phyloP scores from a whole-genome alignment of 2,329 filamentous ascomycete species.

The Phaeoacremonium minimum region DNA sequence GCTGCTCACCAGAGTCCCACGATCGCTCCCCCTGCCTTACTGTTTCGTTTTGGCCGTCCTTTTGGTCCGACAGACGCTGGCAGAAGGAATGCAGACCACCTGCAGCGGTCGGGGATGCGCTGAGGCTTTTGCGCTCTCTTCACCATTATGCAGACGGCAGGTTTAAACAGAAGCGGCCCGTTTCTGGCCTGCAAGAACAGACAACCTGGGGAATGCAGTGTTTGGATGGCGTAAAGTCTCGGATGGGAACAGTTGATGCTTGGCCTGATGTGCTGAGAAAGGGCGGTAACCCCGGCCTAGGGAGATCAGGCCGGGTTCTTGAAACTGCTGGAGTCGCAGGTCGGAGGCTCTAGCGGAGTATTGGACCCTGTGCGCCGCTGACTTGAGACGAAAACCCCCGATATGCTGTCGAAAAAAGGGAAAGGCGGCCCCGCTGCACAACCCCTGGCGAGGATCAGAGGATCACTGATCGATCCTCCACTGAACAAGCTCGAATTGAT shows the following conservation, averaged over 20 bases:
- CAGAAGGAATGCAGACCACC: neutral
- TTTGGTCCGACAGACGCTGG: neutral
- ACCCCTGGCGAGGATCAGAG: too few relatives aligned
- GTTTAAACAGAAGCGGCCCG: neutral
- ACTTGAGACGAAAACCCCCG: neutral
- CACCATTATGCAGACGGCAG: neutral
- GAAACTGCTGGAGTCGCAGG: neutral
- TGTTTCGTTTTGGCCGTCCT: neutral
- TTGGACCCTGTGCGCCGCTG: neutral
- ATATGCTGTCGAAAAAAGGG: too few relatives aligned
- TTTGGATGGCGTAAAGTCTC: too few relatives aligned
- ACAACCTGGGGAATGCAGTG: neutral
- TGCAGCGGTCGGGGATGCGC: neutral
- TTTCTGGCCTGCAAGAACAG: neutral
- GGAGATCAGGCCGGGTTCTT: neutral
- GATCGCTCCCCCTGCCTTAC: neutral
- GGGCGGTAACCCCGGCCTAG: too few relatives aligned
- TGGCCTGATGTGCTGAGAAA: too few relatives aligned
- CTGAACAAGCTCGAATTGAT: too few relatives aligned
- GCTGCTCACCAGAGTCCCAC: neutral
- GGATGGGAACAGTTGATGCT: too few relatives aligned
- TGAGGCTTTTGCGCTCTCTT: neutral
- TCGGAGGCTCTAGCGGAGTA: neutral
- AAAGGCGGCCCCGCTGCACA: too few relatives aligned
- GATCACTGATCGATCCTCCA: too few relatives aligned